These are phyloP conservation scores for Verticillium zaregamsianum DNA, from an alignment of 2,329 filamentous ascomycete species.

Conservation along the genomic window DNA sequence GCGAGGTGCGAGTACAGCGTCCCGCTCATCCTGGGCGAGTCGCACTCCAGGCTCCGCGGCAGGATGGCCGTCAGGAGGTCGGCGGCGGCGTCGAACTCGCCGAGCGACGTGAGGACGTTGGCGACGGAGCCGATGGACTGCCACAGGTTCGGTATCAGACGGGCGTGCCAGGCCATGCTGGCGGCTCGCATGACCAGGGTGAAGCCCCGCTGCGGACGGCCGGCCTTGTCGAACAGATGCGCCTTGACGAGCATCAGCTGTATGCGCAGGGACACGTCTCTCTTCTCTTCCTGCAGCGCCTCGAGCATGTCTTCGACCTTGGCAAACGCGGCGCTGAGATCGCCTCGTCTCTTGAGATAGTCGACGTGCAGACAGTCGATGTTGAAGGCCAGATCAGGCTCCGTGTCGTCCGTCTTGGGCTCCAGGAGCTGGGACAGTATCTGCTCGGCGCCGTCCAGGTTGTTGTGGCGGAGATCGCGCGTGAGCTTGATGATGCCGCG, in stretches of 20 bases:
- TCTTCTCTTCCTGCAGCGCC: slow-evolving; percentile 38
- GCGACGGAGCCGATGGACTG: slow-evolving; percentile 64
- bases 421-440: slow-evolving; percentile 50
- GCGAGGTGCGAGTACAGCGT: slow-evolving; percentile 66
- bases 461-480: slow-evolving; percentile 53
- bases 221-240: slow-evolving; percentile 62
- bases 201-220: slow-evolving; percentile 70
- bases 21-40: slow-evolving; percentile 58
- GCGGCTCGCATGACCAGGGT: slow-evolving; percentile 73
- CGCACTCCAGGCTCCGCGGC: slow-evolving; percentile 72
- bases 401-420: slow-evolving; percentile 43
- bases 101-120: slow-evolving; percentile 63
- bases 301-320: slow-evolving; percentile 42
- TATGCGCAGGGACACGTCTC: slow-evolving; percentile 61
- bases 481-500: slow-evolving; percentile 62
- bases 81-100: slow-evolving; percentile 65
- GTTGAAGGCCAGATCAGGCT: slow-evolving; percentile 47
- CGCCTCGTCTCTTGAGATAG: slow-evolving; percentile 42
- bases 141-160: slow-evolving; percentile 68
- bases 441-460: slow-evolving; percentile 46
- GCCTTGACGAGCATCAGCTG: slow-evolving; percentile 71
- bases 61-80: slow-evolving; percentile 65
- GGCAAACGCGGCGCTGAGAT: slow-evolving; percentile 41
- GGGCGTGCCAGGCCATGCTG: slow-evolving; percentile 65
- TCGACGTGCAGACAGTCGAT: slow-evolving; percentile 50